Base-by-base conservation (phyloP, 164 flowering plant species). In the Magnolia sinica region DNA sequence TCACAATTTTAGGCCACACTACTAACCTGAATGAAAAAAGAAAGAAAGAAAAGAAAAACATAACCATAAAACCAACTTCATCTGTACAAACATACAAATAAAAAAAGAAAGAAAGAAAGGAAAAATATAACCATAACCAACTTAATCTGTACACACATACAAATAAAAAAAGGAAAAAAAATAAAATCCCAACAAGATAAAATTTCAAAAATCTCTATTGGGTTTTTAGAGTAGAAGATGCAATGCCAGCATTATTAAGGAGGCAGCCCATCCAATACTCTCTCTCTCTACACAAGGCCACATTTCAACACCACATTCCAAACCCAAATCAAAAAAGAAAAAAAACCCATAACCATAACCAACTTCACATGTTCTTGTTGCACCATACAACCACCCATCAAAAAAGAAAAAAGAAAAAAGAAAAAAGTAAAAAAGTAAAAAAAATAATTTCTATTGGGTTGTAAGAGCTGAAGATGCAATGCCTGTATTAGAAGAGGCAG, bases 391-490 rank as follows among this genome's bases (percentile, higher is more conserved):
- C 13, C 61, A 6, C 51, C 27, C 8, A 14, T 37, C 50, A 29
- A 16, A 31, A 68, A 16, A 68, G 16, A 18, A 68, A 31, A 14
- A 31, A 68, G 8, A 31, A 37, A 14, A 55, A 7, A 31, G 14
- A 31, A 68, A 10, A 5, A 68, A 29, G 1, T 4, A 31, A 8
- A 29, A 31, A 18, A 37, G n/a, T 6, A 16, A 37, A 16, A 31
- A 31, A 37, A 68, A 6, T 16, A 29, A 19, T 29, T 8, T 24
- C 71, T 68, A 68, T 37, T 68, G 50, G 37, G 59, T 55, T 7
- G 70, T 72, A 11, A 55, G 31, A 74, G 76, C 27, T 31, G 81
- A 64, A 49, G 77, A 69, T 8, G 74, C 68, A 74, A 51, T 70
- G 49, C 72, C 63, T 27, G 63, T 55, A 52, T 50, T n/a, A 51